Conservation (phyloP, 2,329 filamentous ascomycete species). For the Nothophoma quercina region DNA sequence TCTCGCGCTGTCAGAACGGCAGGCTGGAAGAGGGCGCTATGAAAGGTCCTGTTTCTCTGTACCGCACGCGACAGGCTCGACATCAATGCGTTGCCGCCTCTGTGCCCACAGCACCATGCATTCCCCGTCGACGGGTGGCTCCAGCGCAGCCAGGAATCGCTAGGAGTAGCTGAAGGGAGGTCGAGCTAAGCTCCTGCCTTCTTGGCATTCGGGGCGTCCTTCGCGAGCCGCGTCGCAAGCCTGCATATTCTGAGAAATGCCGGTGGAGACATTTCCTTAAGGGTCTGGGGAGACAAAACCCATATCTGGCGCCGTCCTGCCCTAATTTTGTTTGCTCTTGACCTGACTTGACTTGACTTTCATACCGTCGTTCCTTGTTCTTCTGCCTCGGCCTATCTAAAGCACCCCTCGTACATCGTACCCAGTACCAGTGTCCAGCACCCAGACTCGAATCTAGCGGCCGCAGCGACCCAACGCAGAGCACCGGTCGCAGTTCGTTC, state of each 20-base stretch:
- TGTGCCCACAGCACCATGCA: constrained; percentile 13
- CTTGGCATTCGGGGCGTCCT: constrained; percentile 8
- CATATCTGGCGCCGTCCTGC: constrained; percentile 17
- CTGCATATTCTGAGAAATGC: constrained; percentile 17
- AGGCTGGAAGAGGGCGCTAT: not conserved
- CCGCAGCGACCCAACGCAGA: not conserved
- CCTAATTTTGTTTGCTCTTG: constrained; percentile 2
- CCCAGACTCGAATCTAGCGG: not conserved
- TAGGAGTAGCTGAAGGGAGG: constrained; percentile 16
- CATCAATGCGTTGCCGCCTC: not conserved
- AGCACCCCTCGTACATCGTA: not conserved
- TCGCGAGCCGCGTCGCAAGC: constrained; percentile 16
- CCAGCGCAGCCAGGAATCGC: not conserved
- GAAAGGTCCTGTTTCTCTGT: not conserved
- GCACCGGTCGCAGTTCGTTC: constrained; percentile 2
- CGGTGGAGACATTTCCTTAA: constrained; percentile 8
- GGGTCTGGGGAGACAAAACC: constrained; percentile 1
- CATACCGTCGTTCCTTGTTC: not conserved
- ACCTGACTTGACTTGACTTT: not conserved
- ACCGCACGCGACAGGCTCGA: constrained; percentile 9
- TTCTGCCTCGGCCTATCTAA: not conserved
- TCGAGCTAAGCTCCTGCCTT: constrained; percentile 19
- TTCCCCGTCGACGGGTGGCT: constrained; percentile 4
- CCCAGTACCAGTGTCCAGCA: not conserved
- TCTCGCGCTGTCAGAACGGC: constrained; percentile 6